Evolutionary conservation across 306 rosid species (phyloP).

Genomic region (Vicia sativa): DNA sequence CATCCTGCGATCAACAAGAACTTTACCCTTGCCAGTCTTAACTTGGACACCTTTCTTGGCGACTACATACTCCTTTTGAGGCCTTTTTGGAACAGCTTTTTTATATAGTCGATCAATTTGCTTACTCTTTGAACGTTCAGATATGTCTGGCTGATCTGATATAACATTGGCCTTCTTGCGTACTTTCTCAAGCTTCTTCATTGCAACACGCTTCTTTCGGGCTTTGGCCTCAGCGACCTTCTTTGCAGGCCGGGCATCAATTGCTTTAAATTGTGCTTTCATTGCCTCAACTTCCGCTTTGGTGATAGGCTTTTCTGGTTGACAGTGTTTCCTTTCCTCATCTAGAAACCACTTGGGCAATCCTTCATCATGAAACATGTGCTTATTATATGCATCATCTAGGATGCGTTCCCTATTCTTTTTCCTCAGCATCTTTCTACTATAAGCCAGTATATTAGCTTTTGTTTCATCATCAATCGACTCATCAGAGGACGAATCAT

Average conservation of each 20-base stretch:
- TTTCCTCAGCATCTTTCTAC: constrained; percentile 83
- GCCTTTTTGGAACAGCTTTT: constrained; percentile 73
- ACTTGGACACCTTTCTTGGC: constrained; percentile 99
- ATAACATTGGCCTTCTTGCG: constrained; percentile 92
- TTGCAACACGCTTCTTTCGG: constrained; percentile 79
- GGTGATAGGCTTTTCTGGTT: constrained; percentile 69
- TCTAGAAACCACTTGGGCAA: constrained; percentile 92
- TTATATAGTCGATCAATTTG: constrained; percentile 80
- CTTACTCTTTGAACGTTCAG: constrained; percentile 80
- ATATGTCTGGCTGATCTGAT: constrained; percentile 87
- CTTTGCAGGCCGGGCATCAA: constrained; percentile 83
- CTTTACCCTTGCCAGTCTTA: constrained; percentile 70
- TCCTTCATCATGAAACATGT: constrained; percentile 78
- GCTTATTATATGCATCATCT: constrained; percentile 83
- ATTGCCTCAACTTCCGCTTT: constrained; percentile 85
- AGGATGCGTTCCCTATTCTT: constrained; percentile 66
- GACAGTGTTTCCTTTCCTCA: constrained; percentile 81
- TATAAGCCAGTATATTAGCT: constrained; percentile 83
- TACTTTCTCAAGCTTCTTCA: constrained; percentile 85
- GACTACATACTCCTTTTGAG: constrained; percentile 84
- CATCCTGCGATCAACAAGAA: constrained; percentile 81
- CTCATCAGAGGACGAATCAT: constrained; percentile 72
- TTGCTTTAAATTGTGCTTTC: constrained; percentile 84
- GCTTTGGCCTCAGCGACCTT: constrained; percentile 74
- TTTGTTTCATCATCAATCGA: constrained; percentile 55